These are phyloP conservation scores for Paulinella micropora DNA, from an alignment of 78 protist species.

Conservation along the genomic window DNA sequence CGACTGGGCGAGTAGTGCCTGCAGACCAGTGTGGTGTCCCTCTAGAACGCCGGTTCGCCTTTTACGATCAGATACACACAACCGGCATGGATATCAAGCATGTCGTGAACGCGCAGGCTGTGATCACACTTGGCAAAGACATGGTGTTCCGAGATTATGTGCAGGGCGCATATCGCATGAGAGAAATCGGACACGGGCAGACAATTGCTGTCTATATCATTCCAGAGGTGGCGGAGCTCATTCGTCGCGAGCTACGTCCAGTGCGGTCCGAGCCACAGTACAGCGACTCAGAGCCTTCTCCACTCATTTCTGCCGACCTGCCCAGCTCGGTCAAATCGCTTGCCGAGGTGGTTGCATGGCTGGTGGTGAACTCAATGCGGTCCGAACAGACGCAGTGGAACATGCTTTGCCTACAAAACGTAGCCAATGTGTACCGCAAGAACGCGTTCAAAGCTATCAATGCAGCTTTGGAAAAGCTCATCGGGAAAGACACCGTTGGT, in stretches of 20 bases:
- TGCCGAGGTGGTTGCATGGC: conserved; percentile 32
- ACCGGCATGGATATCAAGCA: conserved; percentile 66
- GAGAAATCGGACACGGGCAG: conserved; percentile 23
- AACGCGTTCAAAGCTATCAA: no score
- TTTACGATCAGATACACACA: conserved; percentile 56
- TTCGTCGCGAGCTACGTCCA: not conserved
- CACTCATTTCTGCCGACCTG: not conserved
- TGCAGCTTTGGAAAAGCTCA: no score
- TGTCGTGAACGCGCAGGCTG: conserved; percentile 36
- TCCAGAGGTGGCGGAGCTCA: conserved; percentile 18
- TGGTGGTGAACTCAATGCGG: conserved; percentile 29
- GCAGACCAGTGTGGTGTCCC: conserved; percentile 40
- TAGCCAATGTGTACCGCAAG: conserved; percentile 22
- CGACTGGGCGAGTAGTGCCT: conserved; percentile 29
- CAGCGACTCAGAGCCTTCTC: not conserved
- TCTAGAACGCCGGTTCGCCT: conserved; percentile 21
- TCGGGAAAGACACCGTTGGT: no score
- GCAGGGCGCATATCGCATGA: conserved; percentile 12
- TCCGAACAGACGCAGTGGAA: conserved; percentile 20
- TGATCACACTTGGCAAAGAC: conserved; percentile 55
- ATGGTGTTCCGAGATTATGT: conserved; percentile 31
- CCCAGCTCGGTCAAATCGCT: not conserved
- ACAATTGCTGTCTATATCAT: conserved; percentile 7
- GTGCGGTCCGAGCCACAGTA: not conserved
- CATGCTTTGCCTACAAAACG: conserved; percentile 24